Evolutionary conservation across 352 stramenopile genomes (phyloP).

Genomic region (Poterioochromonas sp.): DNA sequence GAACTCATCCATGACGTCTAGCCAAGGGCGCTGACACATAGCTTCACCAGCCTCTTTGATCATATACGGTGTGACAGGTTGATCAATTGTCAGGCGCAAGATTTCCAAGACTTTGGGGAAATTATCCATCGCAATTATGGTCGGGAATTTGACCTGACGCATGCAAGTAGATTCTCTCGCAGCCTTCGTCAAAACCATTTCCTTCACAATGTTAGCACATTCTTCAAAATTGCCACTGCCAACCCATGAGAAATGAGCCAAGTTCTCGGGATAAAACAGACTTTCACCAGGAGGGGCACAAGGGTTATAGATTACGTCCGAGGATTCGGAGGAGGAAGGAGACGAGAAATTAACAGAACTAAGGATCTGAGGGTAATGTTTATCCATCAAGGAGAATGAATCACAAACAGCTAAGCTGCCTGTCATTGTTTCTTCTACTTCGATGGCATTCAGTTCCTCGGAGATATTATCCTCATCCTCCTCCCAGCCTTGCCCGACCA

Average conservation of each 20-base stretch:
- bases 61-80: not conserved
- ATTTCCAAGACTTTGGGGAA: conserved; percentile 9
- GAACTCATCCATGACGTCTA: not conserved
- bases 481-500: no score
- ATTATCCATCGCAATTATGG: conserved; percentile 1
- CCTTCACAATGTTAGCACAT: not conserved
- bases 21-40: not conserved
- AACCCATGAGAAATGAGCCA: not conserved
- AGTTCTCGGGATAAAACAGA: not conserved
- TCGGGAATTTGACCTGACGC: not conserved
- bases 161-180: not conserved
- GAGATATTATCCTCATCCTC: no score
- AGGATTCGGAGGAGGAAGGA: no score
- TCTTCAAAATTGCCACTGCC: not conserved
- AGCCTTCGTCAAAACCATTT: not conserved
- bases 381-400: no score
- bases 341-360: no score
- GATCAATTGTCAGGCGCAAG: not conserved
- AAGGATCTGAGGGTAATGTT: no score
- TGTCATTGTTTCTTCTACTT: no score
- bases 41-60: not conserved
- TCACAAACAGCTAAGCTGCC: no score
- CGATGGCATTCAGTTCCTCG: no score
- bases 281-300: not conserved
- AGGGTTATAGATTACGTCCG: not conserved